Base-by-base conservation (phyloP, 805 yeast species). In the Nakazawaea anatomiae region DNA sequence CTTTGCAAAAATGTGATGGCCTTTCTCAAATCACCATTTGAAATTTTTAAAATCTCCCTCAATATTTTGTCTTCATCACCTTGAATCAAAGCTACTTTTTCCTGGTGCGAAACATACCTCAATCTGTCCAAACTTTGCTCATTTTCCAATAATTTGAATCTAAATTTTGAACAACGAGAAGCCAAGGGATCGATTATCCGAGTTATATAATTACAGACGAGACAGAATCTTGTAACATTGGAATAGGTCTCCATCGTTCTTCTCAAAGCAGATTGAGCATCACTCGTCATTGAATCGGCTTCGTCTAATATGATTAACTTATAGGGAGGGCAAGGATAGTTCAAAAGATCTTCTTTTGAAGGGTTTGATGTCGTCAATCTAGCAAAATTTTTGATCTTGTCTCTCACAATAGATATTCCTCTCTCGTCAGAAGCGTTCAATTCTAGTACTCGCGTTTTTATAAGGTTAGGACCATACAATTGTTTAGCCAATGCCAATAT, bases 221-320 rank as follows among this genome's bases (percentile, higher is more conserved):
- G 71, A 66, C 98, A 94, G 69, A 94, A 94, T 59, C 99, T 77
- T 1, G 99, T 88, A 48, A 90, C 89, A 39, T 80, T 78, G 1
- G 98, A 87, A 67, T 88, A 91, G 4, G 85, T 87, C 63, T 89
- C 97, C 91, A 87, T 87, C 1, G 96, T 92, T 67, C 99, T 79
- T 70, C 99, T 81, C 56, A 94, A 74, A 1, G 99, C 99, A 50
- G 90, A 81, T 64, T 94, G 99, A 0, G 99, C 99, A 60, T 89
- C 97, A 42, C 89, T 79, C 8, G 99, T 94, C 97, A 94, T 94
- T 10, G 96, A 89, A 66, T 94, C 97, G 0, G 97, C 97, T 67
- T 91, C 97, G 70, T 91, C 97, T 49, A 94, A 70, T 42, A 94
- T 88, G 56, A 94, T 86, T 59, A 94, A 82, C 65, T 94, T 94